Base-by-base conservation (phyloP, 2,329 filamentous ascomycete genomes). In the Cladosporium cucumerinum region DNA sequence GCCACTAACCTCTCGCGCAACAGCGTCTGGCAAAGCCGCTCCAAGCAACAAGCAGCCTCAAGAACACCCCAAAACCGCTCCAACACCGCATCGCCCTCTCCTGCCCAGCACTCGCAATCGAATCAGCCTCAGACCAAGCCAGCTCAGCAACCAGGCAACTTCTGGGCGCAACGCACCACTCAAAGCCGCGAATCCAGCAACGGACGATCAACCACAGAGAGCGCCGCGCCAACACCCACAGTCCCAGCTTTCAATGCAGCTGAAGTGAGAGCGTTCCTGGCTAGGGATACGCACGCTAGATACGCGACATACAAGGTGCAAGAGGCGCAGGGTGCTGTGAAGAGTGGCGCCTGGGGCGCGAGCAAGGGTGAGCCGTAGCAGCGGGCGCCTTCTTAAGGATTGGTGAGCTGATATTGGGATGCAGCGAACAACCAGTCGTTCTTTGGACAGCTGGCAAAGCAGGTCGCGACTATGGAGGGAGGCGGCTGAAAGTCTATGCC, bases 361-460 rank as follows among this genome's bases (percentile, higher is more conserved):
- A 11, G 34, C 16, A 77, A 78, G 72, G 72, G 79, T 79, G 70
- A 62, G 72, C 68, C 36, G 18, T 43, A 18, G 12, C 25, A 8
- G 32, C 11, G 3, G 14, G 23, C 26, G 51, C 7, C n/a, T 32
- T 32, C 3, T 12, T 18, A 5, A 32, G 18, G 25, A 23, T n/a
- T 32, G 26, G 51, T 5, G 51, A 32, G 51, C 51, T 54, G 26
- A 54, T 32, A 6, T 21, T 46, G 7, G 26, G 28, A 6, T 54
- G 14, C 25, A 54, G 14, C 39, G n/a, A 5, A 43, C 57, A 68
- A 49, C 5, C 78, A 80, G 67, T 75, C 78, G 66, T 82, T 82
- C 72, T 79, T 80, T 70, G 75, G 73, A 23, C 77, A 80, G 65
- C 74, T 82, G 57, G 78, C 78, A 69, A 81, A 81, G 77, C 79